Evolutionary conservation across 441 rosid genomes (phyloP).

Genomic region (Bruguiera hainesii): DNA sequence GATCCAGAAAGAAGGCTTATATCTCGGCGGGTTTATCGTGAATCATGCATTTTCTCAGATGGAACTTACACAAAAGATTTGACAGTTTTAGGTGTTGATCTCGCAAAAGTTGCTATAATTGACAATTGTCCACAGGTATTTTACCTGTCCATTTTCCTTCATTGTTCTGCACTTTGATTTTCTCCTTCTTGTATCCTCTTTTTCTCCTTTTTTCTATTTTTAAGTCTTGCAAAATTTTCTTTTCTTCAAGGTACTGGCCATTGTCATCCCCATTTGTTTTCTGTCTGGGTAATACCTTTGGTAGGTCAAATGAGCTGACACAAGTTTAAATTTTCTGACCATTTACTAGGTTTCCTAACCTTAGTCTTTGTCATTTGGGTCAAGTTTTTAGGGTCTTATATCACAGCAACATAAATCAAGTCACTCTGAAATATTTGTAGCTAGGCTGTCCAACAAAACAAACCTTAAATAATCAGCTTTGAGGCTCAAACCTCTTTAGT

Average conservation of each 20-base stretch:
- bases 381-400: not conserved
- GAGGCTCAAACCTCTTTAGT: too few species aligned
- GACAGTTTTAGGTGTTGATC: constrained; percentile 90
- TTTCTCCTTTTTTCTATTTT: constrained; percentile 1
- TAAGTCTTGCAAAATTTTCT: constrained; percentile 2
- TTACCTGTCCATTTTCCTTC: constrained; percentile 14
- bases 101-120: constrained; percentile 90
- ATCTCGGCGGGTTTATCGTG: constrained; percentile 74
- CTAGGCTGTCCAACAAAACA: too few species aligned
- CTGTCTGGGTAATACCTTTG: not conserved
- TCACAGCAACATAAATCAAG: too few species aligned
- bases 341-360: too few species aligned
- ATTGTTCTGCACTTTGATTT: constrained; percentile 3
- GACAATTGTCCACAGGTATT: constrained; percentile 98
- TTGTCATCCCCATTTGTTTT: not conserved
- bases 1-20: constrained; percentile 76
- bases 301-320: constrained; percentile 3
- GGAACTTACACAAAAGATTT: constrained; percentile 94
- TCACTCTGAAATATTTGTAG: too few species aligned
- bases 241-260: constrained; percentile 1
- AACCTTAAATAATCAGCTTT: too few species aligned
- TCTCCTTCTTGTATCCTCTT: constrained; percentile 1
- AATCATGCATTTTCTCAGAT: constrained; percentile 77
- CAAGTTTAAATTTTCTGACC: not conserved
- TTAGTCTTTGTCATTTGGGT: not conserved